These are phyloP conservation scores for Quercus tomentella DNA, from an alignment of 331 rosid species.

Conservation along the genomic window DNA sequence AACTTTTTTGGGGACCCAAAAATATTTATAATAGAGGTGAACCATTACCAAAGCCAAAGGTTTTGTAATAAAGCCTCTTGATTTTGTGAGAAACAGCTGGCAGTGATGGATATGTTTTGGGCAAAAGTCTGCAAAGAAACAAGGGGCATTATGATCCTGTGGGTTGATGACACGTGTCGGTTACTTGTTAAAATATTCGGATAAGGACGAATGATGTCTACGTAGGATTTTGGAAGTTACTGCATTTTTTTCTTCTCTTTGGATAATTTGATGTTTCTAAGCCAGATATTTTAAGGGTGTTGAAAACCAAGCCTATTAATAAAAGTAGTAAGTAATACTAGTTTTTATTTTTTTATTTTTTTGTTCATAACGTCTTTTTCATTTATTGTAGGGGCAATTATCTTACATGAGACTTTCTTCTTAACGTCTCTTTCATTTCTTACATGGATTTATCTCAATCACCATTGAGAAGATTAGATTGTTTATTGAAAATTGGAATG, in stretches of 20 bases:
- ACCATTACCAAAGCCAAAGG: background rate
- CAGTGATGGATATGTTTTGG: background rate
- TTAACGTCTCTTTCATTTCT: background rate
- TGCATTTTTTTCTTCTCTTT: background rate
- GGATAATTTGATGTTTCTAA: background rate
- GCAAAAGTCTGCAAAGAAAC: background rate
- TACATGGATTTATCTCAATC: background rate
- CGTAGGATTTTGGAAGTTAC: background rate
- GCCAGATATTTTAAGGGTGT: background rate
- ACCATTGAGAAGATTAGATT: too few species aligned
- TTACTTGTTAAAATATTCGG: background rate
- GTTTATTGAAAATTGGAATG: too few species aligned
- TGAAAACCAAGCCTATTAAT: too few species aligned
- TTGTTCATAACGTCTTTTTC: too few species aligned
- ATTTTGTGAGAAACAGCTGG: conserved; percentile 29
- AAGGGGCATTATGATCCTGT: background rate
- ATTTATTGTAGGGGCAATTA: too few species aligned
- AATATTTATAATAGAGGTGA: background rate
- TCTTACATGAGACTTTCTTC: too few species aligned
- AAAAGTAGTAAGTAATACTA: too few species aligned
- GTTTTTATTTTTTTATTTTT: too few species aligned
- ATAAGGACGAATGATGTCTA: background rate
- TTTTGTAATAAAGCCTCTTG: background rate
- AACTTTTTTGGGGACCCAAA: too few species aligned
- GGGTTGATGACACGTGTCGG: conserved; percentile 29